Evolutionary conservation across 768 basidiomycete genomes (phyloP).

Genomic region (Mycena sanguinolenta): DNA sequence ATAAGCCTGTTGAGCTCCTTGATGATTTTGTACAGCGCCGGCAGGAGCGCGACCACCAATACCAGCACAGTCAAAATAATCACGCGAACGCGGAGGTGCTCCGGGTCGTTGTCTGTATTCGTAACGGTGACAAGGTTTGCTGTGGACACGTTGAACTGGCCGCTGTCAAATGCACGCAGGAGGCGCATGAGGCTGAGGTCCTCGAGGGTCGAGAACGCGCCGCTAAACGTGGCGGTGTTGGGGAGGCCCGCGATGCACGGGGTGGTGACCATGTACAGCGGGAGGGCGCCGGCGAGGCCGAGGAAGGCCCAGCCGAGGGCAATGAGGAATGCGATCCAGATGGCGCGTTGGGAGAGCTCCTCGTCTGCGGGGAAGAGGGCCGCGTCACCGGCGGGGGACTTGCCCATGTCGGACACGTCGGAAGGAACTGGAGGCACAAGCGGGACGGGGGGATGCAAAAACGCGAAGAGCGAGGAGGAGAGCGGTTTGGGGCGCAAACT

Average conservation of each 20-base stretch:
- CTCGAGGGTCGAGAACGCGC: slow-evolving; percentile 75
- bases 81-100: slow-evolving; percentile 69
- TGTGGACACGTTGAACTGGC: slow-evolving; percentile 46
- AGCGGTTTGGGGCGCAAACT: slow-evolving; percentile 78
- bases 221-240: slow-evolving; percentile 59
- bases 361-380: slow-evolving; percentile 81
- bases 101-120: slow-evolving; percentile 46
- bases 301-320: slow-evolving; percentile 77
- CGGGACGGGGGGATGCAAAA: slow-evolving; percentile 79
- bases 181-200: slow-evolving; percentile 85
- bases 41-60: slow-evolving; percentile 72
- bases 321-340: slow-evolving; percentile 76
- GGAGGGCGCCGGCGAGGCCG: slow-evolving; percentile 78
- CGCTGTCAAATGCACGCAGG: slow-evolving; percentile 69
- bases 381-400: slow-evolving; percentile 63
- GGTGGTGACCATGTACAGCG: slow-evolving; percentile 75
- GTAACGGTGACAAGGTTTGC: slow-evolving; percentile 42
- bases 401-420: slow-evolving; percentile 68
- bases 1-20: slow-evolving; percentile 72
- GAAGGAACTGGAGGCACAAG: slow-evolving; percentile 70
- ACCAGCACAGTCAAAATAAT: slow-evolving; percentile 77
- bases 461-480: slow-evolving; percentile 70
- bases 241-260: slow-evolving; percentile 76
- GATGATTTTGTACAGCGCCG: slow-evolving; percentile 74
- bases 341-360: slow-evolving; percentile 75